These are phyloP conservation scores for Ocimum tenuiflorum DNA, from an alignment of 257 asterid species.

Conservation along the genomic window DNA sequence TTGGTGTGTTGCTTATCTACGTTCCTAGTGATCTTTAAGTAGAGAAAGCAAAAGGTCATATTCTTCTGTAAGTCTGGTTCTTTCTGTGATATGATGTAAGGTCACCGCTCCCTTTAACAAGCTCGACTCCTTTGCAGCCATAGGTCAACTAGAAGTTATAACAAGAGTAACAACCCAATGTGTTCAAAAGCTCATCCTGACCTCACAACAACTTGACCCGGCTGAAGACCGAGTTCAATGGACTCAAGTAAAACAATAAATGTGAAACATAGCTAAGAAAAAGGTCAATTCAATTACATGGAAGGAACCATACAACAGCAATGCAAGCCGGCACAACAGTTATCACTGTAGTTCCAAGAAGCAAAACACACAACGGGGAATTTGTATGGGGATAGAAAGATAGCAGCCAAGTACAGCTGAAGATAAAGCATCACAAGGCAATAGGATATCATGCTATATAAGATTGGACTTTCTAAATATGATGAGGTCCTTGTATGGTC, in stretches of 20 bases:
- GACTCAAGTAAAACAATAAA: no score
- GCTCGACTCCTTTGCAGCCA: neutral
- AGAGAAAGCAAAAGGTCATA: neutral
- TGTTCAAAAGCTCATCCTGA: neutral
- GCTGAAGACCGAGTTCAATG: neutral
- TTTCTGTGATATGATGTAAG: neutral
- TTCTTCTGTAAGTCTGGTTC: neutral
- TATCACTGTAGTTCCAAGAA: neutral
- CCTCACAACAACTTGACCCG: neutral
- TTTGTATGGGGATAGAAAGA: no score
- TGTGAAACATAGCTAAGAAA: neutral
- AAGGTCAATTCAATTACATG: neutral
- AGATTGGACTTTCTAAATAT: no score
- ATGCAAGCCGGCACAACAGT: neutral
- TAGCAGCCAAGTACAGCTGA: neutral
- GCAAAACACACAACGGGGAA: no score
- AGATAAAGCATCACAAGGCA: neutral
- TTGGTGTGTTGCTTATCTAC: no score
- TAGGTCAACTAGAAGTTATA: neutral
- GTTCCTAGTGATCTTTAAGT: neutral
- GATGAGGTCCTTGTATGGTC: no score
- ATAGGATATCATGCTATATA: neutral
- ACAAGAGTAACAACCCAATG: neutral
- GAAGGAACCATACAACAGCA: neutral
- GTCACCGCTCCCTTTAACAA: neutral